These are phyloP conservation scores for Pinus albicaulis DNA, from an alignment of 75 land plant genomes.

Conservation along the genomic window DNA sequence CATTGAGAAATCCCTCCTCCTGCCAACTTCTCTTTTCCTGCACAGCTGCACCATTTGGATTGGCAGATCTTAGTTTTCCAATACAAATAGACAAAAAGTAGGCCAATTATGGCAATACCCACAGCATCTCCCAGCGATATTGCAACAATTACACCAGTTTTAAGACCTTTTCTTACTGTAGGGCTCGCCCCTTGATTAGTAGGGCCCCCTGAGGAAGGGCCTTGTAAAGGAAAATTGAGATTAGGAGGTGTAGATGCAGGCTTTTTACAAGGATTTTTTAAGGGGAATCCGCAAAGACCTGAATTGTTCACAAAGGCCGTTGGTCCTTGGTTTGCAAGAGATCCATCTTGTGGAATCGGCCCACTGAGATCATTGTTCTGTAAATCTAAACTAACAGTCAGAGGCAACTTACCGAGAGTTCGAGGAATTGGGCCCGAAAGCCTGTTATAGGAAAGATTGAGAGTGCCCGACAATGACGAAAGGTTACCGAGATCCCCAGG, in stretches of 20 bases:
- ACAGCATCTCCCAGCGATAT: constrained; percentile 69
- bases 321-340: constrained; percentile 70
- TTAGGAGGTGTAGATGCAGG: constrained; percentile 8
- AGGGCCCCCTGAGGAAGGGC: constrained; percentile 6
- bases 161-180: constrained; percentile 27
- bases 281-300: constrained; percentile 69
- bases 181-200: background rate
- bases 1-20: constrained; percentile 17
- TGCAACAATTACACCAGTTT: constrained; percentile 46
- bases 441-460: constrained; percentile 68
- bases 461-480: constrained; percentile 46
- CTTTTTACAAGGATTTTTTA: constrained; percentile 49
- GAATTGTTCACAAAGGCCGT: constrained; percentile 72
- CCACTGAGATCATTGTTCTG: constrained; percentile 69
- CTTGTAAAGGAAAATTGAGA: background rate
- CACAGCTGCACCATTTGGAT: constrained; percentile 10
- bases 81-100: constrained; percentile 61
- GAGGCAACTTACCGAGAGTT: constrained; percentile 62
- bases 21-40: constrained; percentile 36
- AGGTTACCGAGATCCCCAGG: constrained; percentile 68
- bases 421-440: constrained; percentile 63
- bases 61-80: constrained; percentile 52
- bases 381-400: constrained; percentile 69
- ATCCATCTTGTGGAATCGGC: constrained; percentile 64
- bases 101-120: constrained; percentile 58